phyloP scores from a whole-genome alignment of 805 yeast species.

The Spencermartinsiella europaea region DNA sequence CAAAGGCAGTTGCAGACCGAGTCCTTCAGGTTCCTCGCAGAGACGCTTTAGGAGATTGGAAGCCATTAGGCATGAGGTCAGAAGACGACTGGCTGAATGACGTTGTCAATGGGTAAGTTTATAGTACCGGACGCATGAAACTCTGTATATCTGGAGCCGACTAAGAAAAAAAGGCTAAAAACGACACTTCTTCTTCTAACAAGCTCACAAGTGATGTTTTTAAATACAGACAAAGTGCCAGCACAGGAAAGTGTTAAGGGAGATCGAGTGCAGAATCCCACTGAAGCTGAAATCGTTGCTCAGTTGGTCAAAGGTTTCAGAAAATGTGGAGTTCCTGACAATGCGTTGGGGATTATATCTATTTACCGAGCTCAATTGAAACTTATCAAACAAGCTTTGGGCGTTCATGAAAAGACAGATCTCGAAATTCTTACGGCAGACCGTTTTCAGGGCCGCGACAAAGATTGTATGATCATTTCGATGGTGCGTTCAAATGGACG shows the following conservation, averaged over 20 bases:
- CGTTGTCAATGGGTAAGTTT: constrained; percentile 43
- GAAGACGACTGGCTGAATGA: constrained; percentile 49
- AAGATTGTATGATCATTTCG: constrained; percentile 84
- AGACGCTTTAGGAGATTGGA: constrained; percentile 13
- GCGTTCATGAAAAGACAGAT: constrained; percentile 30
- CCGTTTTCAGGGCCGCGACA: constrained; percentile 93
- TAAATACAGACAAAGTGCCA: constrained; percentile 69
- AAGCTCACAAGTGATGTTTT: constrained; percentile 53
- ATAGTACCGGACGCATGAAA: constrained; percentile 27
- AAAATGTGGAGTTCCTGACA: constrained; percentile 52
- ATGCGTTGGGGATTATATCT: constrained; percentile 80
- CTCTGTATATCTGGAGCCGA: no score
- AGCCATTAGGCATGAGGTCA: background rate
- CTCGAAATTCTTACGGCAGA: constrained; percentile 90
- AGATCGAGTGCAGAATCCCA: constrained; percentile 66
- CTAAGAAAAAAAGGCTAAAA: background rate
- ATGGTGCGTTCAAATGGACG: constrained; percentile 75
- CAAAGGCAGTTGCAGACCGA: constrained; percentile 55
- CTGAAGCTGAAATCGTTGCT: constrained; percentile 62
- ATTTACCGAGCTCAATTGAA: constrained; percentile 77
- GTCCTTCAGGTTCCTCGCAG: constrained; percentile 45
- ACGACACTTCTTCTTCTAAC: constrained; percentile 5
- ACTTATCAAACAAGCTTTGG: constrained; percentile 35
- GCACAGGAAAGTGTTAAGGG: constrained; percentile 51
- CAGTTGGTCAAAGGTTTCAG: constrained; percentile 58